phyloP scores from a whole-genome alignment of 345 rosid species.

The Euphorbia tirucalli region DNA sequence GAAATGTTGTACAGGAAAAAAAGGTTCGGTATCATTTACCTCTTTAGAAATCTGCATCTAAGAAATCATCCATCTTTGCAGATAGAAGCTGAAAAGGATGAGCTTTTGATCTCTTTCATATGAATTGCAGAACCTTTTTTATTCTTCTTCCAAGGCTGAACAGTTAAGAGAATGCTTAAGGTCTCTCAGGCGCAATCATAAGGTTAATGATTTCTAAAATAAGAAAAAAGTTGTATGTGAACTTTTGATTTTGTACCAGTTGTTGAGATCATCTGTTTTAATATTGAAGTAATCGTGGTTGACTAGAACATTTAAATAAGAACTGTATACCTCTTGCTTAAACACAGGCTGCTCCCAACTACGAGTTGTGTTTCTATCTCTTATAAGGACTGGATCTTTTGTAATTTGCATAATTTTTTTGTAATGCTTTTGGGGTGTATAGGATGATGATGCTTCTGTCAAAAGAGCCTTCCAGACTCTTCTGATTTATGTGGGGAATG shows the following conservation, averaged over 20 bases:
- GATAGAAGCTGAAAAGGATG: constrained; percentile 6
- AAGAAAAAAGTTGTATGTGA: neutral
- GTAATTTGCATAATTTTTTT: neutral
- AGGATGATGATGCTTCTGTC: constrained; percentile 60
- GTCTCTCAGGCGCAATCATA: constrained; percentile 56
- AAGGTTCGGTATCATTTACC: constrained; percentile 27
- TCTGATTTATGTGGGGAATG: constrained; percentile 58
- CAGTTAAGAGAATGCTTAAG: constrained; percentile 65
- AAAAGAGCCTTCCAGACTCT: constrained; percentile 67
- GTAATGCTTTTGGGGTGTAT: constrained; percentile 9
- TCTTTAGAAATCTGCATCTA: neutral
- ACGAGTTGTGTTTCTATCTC: neutral
- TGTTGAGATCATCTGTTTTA: neutral
- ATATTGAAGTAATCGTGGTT: neutral
- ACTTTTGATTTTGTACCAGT: neutral
- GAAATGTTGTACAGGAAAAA: constrained; percentile 19
- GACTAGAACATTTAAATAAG: neutral
- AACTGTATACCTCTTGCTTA: neutral
- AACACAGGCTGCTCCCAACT: neutral
- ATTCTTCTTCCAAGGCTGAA: constrained; percentile 38
- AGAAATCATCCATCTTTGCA: neutral
- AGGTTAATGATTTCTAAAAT: constrained; percentile 30
- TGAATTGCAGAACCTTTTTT: constrained; percentile 35
- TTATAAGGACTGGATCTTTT: neutral
- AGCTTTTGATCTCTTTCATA: constrained; percentile 11